Evolutionary conservation across 1,284 basidiomycete species (phyloP).

Genomic region (Microbotryum silenes-acaulis): DNA sequence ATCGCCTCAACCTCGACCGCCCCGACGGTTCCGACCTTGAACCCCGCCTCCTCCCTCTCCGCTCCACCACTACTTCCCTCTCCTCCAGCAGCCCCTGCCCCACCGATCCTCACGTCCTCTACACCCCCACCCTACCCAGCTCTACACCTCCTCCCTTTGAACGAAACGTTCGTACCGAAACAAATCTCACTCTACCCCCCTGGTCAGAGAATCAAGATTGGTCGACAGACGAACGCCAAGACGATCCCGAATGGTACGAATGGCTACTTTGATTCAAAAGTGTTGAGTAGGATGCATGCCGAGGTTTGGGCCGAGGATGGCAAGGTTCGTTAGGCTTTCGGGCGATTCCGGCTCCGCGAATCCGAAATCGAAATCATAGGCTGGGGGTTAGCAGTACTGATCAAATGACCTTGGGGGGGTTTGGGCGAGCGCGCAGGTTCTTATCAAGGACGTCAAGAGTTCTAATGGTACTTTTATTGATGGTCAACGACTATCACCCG

Average conservation of each 20-base stretch:
- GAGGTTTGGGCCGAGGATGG: slow-evolving; percentile 92
- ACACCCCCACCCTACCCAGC: slow-evolving; percentile 38
- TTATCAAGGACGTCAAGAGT: slow-evolving; percentile 96
- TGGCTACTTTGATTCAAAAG: slow-evolving; percentile 96
- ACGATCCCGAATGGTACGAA: slow-evolving; percentile 90
- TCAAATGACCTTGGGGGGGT: too few species aligned
- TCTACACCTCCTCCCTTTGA: slow-evolving; percentile 87
- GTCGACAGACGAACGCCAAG: slow-evolving; percentile 95
- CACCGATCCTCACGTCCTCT: background rate
- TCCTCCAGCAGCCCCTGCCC: background rate
- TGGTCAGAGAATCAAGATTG: slow-evolving; percentile 76
- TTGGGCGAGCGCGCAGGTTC: slow-evolving; percentile 55
- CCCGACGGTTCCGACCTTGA: too few species aligned
- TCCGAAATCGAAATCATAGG: too few species aligned
- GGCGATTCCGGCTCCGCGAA: too few species aligned
- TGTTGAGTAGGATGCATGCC: slow-evolving; percentile 88
- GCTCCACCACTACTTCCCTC: too few species aligned
- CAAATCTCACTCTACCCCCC: slow-evolving; percentile 73
- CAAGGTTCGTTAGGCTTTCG: slow-evolving; percentile 52
- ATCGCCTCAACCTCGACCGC: too few species aligned
- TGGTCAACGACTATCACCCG: slow-evolving; percentile 78
- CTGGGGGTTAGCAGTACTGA: too few species aligned
- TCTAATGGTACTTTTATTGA: slow-evolving; percentile 99
- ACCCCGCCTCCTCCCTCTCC: too few species aligned
- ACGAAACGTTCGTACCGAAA: slow-evolving; percentile 93